A percentile compares a stretch with the other conserved stretches of the same genome.
phyloP scores from a whole-genome alignment of 805 yeast species.

The Candida caryicola region DNA sequence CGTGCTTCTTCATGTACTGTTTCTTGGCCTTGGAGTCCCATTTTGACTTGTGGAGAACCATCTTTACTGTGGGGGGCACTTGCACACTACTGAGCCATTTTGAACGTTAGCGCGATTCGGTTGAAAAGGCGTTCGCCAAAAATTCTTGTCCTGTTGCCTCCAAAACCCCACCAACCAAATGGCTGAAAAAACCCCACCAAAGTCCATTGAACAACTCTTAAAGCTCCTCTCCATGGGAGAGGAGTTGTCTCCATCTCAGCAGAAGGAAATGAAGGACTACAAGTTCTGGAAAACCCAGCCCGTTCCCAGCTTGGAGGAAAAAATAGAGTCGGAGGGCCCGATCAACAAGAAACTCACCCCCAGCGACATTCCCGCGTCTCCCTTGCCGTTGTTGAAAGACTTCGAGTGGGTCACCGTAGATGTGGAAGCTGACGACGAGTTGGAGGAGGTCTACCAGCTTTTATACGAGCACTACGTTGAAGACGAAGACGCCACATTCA shows the following conservation, averaged over 20 bases:
- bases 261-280: constrained; percentile 71
- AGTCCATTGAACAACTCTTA: constrained; percentile 59
- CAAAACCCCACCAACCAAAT: too few species aligned
- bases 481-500: constrained; percentile 85
- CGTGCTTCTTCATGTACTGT: constrained; percentile 40
- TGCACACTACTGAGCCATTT: too few species aligned
- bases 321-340: constrained; percentile 70
- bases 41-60: constrained; percentile 43
- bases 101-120: too few species aligned
- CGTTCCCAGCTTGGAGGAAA: constrained; percentile 73
- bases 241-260: constrained; percentile 53
- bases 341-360: constrained; percentile 68
- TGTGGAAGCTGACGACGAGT: constrained; percentile 46
- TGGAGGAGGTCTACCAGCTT: constrained; percentile 75
- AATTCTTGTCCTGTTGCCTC: too few species aligned
- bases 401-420: constrained; percentile 91
- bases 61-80: constrained; percentile 7
- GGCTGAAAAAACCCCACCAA: constrained; percentile 15
- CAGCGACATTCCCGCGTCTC: constrained; percentile 66
- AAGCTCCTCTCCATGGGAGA: constrained; percentile 52
- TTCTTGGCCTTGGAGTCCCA: constrained; percentile 45
- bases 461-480: constrained; percentile 91
- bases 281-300: constrained; percentile 99
- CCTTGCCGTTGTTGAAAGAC: constrained; percentile 68
- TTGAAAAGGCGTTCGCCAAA: too few species aligned